Percentiles rank a stretch among this genome's conserved stretches.
Conservation (phyloP, 768 basidiomycete genomes). For the Auricularia cornea region DNA sequence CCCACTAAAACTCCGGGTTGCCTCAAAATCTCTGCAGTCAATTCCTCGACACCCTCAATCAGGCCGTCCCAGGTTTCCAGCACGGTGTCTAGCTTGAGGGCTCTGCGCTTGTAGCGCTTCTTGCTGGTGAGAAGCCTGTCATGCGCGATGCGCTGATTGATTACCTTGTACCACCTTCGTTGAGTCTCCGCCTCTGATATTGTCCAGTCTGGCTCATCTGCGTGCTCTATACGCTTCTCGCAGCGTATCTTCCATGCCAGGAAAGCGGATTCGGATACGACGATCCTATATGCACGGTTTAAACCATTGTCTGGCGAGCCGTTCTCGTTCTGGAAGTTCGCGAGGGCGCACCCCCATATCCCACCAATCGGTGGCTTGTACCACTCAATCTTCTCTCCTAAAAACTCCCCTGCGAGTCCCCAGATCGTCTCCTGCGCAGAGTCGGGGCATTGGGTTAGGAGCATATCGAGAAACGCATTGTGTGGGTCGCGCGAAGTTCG, state of each 20-base stretch:
- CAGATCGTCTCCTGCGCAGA: slow-evolving; percentile 13
- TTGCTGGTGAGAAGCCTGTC: no score
- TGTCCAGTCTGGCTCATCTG: neutral
- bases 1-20: no score
- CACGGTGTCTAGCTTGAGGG: no score
- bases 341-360: neutral
- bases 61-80: no score
- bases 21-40: no score
- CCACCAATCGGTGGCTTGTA: neutral
- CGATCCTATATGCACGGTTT: neutral
- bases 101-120: no score
- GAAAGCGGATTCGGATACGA: neutral
- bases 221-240: neutral
- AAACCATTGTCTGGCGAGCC: neutral
- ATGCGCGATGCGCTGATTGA: no score
- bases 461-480: no score
- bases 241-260: neutral
- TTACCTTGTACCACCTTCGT: no score
- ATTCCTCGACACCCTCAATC: no score
- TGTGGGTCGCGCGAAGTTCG: no score
- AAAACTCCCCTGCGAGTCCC: slow-evolving; percentile 6
- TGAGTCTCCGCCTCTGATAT: no score
- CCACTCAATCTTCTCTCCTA: neutral
- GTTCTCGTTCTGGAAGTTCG: neutral
- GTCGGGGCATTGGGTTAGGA: slow-evolving; percentile 13